phyloP scores from a whole-genome alignment of 257 asterid species.

The Capsicum chinense region DNA sequence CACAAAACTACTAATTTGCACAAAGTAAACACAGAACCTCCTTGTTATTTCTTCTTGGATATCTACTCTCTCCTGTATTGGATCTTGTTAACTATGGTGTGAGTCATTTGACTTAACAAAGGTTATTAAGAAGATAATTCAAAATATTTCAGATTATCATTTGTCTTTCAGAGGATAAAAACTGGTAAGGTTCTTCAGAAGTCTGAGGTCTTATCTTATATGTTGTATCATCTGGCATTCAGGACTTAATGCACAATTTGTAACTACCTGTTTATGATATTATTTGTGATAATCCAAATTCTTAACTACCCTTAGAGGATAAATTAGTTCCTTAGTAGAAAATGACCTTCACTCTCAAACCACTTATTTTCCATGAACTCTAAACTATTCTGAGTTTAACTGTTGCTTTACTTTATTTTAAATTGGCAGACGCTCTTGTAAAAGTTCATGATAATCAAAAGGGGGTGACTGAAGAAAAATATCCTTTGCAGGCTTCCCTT shows the following conservation, averaged over 20 bases:
- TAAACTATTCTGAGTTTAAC: slow-evolving; percentile 17
- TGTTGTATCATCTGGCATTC: slow-evolving; percentile 1
- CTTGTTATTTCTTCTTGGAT: slow-evolving; percentile 18
- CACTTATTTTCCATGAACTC: slow-evolving; percentile 7
- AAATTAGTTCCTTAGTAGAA: neutral
- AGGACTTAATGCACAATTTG: neutral
- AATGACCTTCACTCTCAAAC: neutral
- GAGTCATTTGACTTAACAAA: neutral
- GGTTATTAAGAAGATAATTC: slow-evolving; percentile 2
- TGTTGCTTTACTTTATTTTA: slow-evolving; percentile 31
- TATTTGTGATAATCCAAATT: neutral
- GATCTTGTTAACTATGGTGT: neutral
- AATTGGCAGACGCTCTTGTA: slow-evolving; percentile 62
- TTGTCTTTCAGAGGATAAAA: slow-evolving; percentile 11
- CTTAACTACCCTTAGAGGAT: neutral
- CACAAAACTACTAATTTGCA: neutral
- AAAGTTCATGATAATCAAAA: slow-evolving; percentile 59
- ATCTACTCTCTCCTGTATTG: slow-evolving; percentile 1
- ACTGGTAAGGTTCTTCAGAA: neutral
- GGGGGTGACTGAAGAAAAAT: slow-evolving; percentile 53
- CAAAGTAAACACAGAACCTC: slow-evolving; percentile 12
- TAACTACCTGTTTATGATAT: neutral
- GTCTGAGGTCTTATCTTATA: slow-evolving; percentile 18
- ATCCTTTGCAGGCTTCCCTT: slow-evolving; percentile 66
- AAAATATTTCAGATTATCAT: neutral